Percentiles rank a stretch among this genome's conserved stretches.
Conservation (phyloP, 2,329 filamentous ascomycete genomes). For the Fusarium cicatricum region DNA sequence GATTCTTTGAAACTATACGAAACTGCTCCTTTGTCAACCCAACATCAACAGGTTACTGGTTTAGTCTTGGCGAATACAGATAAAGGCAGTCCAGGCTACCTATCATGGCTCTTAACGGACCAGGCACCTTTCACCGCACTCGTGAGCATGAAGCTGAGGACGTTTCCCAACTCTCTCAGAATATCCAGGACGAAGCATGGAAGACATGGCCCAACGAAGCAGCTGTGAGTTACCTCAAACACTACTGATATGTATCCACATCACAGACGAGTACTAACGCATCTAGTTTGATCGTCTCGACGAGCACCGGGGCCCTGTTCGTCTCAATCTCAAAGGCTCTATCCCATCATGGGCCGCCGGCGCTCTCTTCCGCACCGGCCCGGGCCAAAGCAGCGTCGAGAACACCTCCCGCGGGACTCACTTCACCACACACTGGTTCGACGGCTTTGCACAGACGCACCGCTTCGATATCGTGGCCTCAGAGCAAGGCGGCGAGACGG, state of each 20-base stretch:
- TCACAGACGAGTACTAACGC: background rate
- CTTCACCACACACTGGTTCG: conserved; percentile 79
- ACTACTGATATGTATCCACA: too few relatives aligned
- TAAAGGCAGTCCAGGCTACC: background rate
- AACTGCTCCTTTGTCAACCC: background rate
- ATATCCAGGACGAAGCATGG: conserved; percentile 46
- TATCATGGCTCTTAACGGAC: conserved; percentile 41
- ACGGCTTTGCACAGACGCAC: conserved; percentile 76
- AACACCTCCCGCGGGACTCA: conserved; percentile 66
- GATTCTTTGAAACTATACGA: too few relatives aligned
- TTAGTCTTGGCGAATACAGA: background rate
- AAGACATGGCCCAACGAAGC: conserved; percentile 59
- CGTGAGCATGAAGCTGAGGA: conserved; percentile 42
- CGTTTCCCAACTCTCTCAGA: conserved; percentile 31
- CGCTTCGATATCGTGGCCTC: conserved; percentile 72
- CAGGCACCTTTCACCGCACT: conserved; percentile 42
- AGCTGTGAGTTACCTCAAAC: conserved; percentile 48
- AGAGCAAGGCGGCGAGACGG: conserved; percentile 35
- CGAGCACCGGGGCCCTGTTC: conserved; percentile 71
- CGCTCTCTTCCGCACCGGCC: conserved; percentile 77
- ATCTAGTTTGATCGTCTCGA: conserved; percentile 71
- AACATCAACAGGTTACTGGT: background rate
- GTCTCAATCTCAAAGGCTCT: conserved; percentile 67
- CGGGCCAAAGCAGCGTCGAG: conserved; percentile 70
- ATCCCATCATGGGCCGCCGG: conserved; percentile 79